Evolutionary conservation across 805 yeast genomes (phyloP).

Genomic region (Kazachstania viticola): DNA sequence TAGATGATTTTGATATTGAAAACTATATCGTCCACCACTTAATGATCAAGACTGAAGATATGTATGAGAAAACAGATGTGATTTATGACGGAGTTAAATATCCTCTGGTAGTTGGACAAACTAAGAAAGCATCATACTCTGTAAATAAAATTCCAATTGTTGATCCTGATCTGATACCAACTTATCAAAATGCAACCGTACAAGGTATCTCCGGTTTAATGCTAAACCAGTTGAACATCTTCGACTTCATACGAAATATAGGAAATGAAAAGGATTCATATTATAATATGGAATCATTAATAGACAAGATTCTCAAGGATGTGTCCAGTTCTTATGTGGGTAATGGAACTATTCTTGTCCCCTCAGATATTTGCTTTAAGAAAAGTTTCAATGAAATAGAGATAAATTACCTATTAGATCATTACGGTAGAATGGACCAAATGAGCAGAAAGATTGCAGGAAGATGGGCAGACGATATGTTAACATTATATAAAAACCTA

Average conservation of each 20-base stretch:
- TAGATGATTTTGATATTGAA: slow-evolving; percentile 12
- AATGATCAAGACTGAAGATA: slow-evolving; percentile 18
- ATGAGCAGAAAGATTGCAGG: slow-evolving; percentile 5
- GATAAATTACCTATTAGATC: slow-evolving; percentile 30
- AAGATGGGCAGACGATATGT: slow-evolving; percentile 15
- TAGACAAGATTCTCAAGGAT: not conserved
- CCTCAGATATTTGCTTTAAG: slow-evolving; percentile 31
- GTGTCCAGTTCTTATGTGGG: not conserved
- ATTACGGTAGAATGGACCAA: slow-evolving; percentile 5
- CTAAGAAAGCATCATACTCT: slow-evolving; percentile 5
- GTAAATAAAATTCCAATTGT: slow-evolving; percentile 30
- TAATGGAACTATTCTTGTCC: slow-evolving; percentile 36
- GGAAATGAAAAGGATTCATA: not conserved
- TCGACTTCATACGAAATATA: not conserved
- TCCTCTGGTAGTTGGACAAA: slow-evolving; percentile 10
- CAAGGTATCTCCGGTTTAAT: slow-evolving; percentile 48
- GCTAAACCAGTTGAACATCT: slow-evolving; percentile 26
- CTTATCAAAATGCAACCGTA: slow-evolving; percentile 51
- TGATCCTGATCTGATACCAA: slow-evolving; percentile 46
- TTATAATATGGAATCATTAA: not conserved
- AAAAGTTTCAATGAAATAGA: slow-evolving; percentile 32
- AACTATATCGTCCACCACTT: slow-evolving; percentile 26
- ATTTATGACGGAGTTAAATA: slow-evolving; percentile 8
- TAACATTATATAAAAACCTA: slow-evolving; percentile 18
- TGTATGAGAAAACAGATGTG: slow-evolving; percentile 8